Conservation (phyloP, 202 grass and related monocot species). For the Schoenoplectus tabernaemontani region DNA sequence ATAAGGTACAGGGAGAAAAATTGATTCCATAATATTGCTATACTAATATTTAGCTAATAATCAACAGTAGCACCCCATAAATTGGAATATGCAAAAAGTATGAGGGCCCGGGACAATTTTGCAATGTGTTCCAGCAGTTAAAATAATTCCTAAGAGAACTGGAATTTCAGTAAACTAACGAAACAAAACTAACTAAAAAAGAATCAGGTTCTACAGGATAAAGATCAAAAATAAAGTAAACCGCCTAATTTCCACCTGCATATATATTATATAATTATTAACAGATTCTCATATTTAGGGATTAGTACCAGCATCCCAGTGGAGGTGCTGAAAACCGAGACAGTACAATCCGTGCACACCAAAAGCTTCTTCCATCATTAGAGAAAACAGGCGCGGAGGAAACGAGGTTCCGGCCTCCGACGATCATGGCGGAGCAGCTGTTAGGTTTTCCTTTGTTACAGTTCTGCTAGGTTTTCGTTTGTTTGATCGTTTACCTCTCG, state of each 20-base stretch:
- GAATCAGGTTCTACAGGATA: background rate
- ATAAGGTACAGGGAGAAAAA: background rate
- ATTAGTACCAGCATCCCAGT: conserved; percentile 60
- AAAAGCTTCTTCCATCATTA: conserved; percentile 54
- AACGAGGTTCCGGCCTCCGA: conserved; percentile 75
- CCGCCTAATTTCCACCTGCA: background rate
- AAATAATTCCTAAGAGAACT: background rate
- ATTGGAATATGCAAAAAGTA: background rate
- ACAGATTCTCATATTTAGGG: background rate
- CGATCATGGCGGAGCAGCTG: conserved; percentile 48
- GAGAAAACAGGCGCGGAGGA: conserved; percentile 81
- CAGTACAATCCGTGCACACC: conserved; percentile 52
- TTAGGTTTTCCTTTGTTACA: background rate
- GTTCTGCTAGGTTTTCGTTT: background rate
- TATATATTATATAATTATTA: background rate
- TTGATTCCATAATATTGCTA: background rate
- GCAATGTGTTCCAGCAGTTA: background rate
- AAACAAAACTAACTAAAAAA: background rate
- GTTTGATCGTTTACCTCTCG: conserved; percentile 25
- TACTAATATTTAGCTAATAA: background rate
- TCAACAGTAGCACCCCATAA: background rate
- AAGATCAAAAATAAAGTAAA: background rate
- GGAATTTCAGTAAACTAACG: background rate
- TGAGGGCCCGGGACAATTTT: background rate
- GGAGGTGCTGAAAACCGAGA: conserved; percentile 74